Base-by-base conservation (phyloP, 768 basidiomycete genomes). In the Pleurotus sapidus region DNA sequence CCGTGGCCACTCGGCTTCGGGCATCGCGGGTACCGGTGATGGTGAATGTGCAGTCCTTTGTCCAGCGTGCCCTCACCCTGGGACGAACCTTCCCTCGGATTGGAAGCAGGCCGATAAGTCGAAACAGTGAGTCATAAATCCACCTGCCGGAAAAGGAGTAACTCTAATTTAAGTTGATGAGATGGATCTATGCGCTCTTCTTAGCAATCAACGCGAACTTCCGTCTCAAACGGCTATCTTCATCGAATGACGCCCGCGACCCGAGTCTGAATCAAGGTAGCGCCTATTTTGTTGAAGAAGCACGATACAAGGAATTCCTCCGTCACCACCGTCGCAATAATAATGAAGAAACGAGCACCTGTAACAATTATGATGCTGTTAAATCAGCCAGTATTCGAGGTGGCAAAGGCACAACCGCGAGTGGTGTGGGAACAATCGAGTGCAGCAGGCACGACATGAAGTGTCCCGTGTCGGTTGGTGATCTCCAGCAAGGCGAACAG, bases 51-150 rank as follows among this genome's bases (percentile, higher is more conserved):
- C 66, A 1, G 43, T 64, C 3, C 43, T 61, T 14, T 63, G 66
- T 48, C 66, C 66, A 4, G 59, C 66, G 4, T 67, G 66, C 34
- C 66, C 66, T 2, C 62, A 67, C 38, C 66, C 66, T 5, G 58
- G 57, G 1, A 59, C 43, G 12, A 65, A 67, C 53, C 48, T 60
- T 34, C 61, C 58, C 23, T 39, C 18, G 20, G 56, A 38, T 18
- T 54, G 51, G 51, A 17, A 54, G 37, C 30, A 54, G 17, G 37
- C 37, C n/a, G n/a, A 18, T 27, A 25, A 49, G 27, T n/a, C 18
- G 27, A 49, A n/a, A 18, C 48, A 15, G 48, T 49, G 25, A 49
- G 48, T 49, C 25, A n/a, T 27, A 23, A 6, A 27, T 27, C 27
- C 27, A 27, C 27, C 27, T 3, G 27, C 27, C 27, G 27, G 27